Evolutionary conservation across 2,329 filamentous ascomycete genomes (phyloP), one percentile per base, ranked within the genome.

Genomic region (Cytospora piceae): DNA sequence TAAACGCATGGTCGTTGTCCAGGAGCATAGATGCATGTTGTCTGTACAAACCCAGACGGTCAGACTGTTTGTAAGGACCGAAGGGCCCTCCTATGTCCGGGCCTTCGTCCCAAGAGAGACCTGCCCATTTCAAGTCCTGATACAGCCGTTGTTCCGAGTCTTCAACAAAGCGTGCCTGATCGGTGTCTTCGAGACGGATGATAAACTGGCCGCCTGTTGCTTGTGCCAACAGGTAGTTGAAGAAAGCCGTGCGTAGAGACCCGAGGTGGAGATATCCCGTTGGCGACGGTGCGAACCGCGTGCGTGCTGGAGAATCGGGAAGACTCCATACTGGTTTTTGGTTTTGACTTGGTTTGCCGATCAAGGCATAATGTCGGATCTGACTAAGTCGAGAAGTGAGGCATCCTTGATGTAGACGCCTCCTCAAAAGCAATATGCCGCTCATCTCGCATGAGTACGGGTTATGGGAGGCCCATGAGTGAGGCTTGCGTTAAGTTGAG

Each of bases 181-280:
- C 95, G 5, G 95, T 99, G 76, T 99, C 95, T 80, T 99, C 95
- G 69, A 99, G 88, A 12, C 95, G 88, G 58, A 99, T 80, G 14
- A 99, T 79, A 73, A 99, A 99, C 75, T 96, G 90, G 8, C 95
- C 95, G 5, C 90, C 89, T 0, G 95, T 97, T 3, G 90, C 87
- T 73, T 89, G 91, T 0, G 95, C 94, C n/a, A 96, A 83, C 5
- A 99, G 81, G 71, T 94, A 97, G 73, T 97, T 98, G 81, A 93
- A 98, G n/a, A 99, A 79, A 0, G 96, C 96, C 0, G 95, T 99
- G 66, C 95, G 85, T 42, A 99, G 78, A 0, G 94, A 97, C 4
- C 95, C 95, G 15, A 99, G 82, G 77, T 99, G 95, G 29, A 99
- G 83, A 72, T 94, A 94, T 1, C 95, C 95, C 0, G 95, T 99